phyloP scores from a whole-genome alignment of 2,329 filamentous ascomycete species.

The Lachnellula occidentalis region DNA sequence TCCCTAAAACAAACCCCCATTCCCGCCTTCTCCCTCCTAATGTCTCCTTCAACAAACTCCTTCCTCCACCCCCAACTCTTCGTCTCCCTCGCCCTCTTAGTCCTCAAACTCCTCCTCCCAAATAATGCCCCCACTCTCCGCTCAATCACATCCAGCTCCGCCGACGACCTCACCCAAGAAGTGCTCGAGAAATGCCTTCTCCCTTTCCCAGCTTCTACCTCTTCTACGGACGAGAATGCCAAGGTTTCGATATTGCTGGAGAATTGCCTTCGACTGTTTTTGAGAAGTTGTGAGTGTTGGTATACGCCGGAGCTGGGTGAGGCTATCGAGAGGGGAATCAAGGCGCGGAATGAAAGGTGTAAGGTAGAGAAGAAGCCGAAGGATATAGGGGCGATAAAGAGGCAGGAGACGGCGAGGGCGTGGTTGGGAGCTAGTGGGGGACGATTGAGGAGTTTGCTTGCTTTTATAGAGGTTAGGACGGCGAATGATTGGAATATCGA shows the following conservation, averaged over 20 bases:
- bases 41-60: slow-evolving; percentile 35
- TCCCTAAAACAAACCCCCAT: slow-evolving; percentile 35
- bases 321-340: slow-evolving; percentile 48
- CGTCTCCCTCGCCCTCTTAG: slow-evolving; percentile 46
- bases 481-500: background rate
- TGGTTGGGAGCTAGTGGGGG: slow-evolving; percentile 28
- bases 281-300: slow-evolving; percentile 29
- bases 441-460: slow-evolving; percentile 29
- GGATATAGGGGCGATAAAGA: slow-evolving; percentile 28
- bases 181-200: slow-evolving; percentile 49
- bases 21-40: slow-evolving; percentile 35
- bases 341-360: slow-evolving; percentile 41
- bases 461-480: slow-evolving; percentile 12
- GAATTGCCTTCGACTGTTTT: slow-evolving; percentile 43
- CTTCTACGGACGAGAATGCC: slow-evolving; percentile 46
- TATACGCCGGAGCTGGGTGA: slow-evolving; percentile 32
- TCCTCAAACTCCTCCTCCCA: slow-evolving; percentile 44
- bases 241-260: slow-evolving; percentile 53
- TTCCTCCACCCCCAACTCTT: slow-evolving; percentile 34
- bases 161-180: slow-evolving; percentile 40
- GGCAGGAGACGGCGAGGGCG: slow-evolving; percentile 18
- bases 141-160: slow-evolving; percentile 24
- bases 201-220: slow-evolving; percentile 45
- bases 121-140: slow-evolving; percentile 34
- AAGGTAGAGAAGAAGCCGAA: slow-evolving; percentile 40